phyloP scores from a whole-genome alignment of 1,284 basidiomycete genomes.

The Malassezia vespertilionis region DNA sequence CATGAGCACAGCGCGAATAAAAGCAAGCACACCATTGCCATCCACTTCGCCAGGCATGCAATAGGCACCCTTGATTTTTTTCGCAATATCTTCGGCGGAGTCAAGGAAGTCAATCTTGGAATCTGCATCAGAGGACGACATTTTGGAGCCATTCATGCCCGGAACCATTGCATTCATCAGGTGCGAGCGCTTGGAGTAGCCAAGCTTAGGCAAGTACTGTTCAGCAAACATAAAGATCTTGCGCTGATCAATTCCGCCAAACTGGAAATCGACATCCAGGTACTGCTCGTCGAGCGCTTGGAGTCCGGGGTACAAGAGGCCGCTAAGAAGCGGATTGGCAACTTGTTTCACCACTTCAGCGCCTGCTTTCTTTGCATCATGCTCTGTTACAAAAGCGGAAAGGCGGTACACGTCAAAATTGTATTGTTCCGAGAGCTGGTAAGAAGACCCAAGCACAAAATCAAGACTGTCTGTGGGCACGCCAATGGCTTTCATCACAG shows the following conservation, averaged over 20 bases:
- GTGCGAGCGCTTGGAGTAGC: conserved; percentile 88
- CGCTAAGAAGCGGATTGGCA: conserved; percentile 76
- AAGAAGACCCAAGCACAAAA: conserved; percentile 80
- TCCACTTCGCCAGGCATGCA: conserved; percentile 76
- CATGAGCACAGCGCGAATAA: conserved; percentile 76
- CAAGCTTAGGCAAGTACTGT: conserved; percentile 80
- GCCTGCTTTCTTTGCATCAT: conserved; percentile 97
- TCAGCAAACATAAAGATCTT: conserved; percentile 99
- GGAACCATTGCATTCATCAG: conserved; percentile 99
- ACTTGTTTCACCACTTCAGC: conserved; percentile 99
- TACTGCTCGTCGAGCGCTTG: conserved; percentile 97
- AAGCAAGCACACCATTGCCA: conserved; percentile 83
- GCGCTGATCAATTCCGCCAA: conserved; percentile 93
- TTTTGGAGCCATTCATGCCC: conserved; percentile 84
- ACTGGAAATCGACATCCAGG: conserved; percentile 90
- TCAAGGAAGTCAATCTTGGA: conserved; percentile 98
- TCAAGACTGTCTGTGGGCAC: conserved; percentile 64
- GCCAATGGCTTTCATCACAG: conserved; percentile 76
- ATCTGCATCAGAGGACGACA: conserved; percentile 95
- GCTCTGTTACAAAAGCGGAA: conserved; percentile 77
- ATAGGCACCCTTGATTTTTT: conserved; percentile 84
- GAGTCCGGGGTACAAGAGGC: conserved; percentile 85
- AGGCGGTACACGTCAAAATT: conserved; percentile 89
- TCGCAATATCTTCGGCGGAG: conserved; percentile 65
- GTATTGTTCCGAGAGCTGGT: conserved; percentile 84